Evolutionary conservation across 179 eudicot species (phyloP).

Genomic region (Spinacia oleracea): DNA sequence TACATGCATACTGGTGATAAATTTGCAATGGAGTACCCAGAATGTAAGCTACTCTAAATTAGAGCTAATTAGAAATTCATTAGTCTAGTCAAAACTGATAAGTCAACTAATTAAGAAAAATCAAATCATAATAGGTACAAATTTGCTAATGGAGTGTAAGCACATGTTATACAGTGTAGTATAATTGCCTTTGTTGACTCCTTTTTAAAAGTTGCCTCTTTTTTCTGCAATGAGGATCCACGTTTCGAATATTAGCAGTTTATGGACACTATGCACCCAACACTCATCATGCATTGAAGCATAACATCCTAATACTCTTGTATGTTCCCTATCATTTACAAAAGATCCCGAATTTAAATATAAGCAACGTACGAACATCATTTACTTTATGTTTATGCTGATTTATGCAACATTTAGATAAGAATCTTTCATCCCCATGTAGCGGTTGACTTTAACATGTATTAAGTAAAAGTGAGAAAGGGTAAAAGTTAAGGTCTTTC

Average conservation of each 20-base stretch:
- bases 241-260: background rate
- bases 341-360: background rate
- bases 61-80: background rate
- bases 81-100: background rate
- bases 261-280: background rate
- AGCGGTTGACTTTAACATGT: background rate
- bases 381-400: background rate
- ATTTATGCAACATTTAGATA: background rate
- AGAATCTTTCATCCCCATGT: background rate
- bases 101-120: background rate
- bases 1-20: background rate
- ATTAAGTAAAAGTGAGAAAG: background rate
- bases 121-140: background rate
- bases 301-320: background rate
- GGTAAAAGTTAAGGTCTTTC: background rate
- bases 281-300: background rate
- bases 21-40: background rate
- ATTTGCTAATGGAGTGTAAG: background rate
- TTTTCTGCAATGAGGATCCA: background rate
- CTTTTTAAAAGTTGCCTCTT: background rate
- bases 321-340: fast-evolving
- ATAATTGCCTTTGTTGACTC: background rate
- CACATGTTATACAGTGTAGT: background rate
- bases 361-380: background rate
- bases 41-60: background rate